phyloP scores from a whole-genome alignment of 441 rosid species.

The Adansonia madagascariensis region DNA sequence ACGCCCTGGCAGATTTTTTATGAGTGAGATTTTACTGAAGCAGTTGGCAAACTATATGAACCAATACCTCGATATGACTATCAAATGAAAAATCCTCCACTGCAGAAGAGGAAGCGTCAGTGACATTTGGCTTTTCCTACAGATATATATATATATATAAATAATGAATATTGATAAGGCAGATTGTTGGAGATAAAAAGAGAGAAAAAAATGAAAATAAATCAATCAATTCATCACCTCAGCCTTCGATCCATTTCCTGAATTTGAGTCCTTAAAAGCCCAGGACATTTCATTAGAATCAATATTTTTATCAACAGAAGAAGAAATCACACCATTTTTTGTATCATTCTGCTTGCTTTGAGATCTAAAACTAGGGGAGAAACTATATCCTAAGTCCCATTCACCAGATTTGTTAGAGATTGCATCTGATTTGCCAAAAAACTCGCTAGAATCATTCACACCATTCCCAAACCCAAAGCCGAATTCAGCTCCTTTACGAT shows the following conservation, averaged over 20 bases:
- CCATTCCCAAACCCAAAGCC: conserved; percentile 34
- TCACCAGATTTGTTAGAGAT: conserved; percentile 38
- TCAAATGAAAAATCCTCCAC: conserved; percentile 26
- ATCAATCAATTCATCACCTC: conserved; percentile 45
- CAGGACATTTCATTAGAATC: conserved; percentile 43
- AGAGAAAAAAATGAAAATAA: conserved; percentile 13
- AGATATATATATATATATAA: conserved; percentile 1
- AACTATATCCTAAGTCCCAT: conserved; percentile 45
- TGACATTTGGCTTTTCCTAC: conserved; percentile 39
- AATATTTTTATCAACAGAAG: conserved; percentile 31
- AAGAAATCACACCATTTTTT: conserved; percentile 32
- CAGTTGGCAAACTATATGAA: conserved; percentile 12
- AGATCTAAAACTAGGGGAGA: conserved; percentile 31
- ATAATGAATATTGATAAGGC: conserved; percentile 7
- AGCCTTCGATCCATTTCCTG: conserved; percentile 38
- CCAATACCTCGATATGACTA: conserved; percentile 32
- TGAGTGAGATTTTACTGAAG: conserved; percentile 18
- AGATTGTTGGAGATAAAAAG: conserved; percentile 8
- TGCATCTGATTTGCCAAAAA: conserved; percentile 27
- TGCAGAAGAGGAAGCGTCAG: conserved; percentile 30
- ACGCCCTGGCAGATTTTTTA: background rate
- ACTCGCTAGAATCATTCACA: conserved; percentile 22
- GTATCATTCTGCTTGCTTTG: conserved; percentile 34
- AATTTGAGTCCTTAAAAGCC: conserved; percentile 49
- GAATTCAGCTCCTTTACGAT: conserved; percentile 20